Percentiles rank a stretch among this genome's conserved stretches.
Conservation (phyloP, 208 protist species). For the Acanthamoeba culbertsoni region DNA sequence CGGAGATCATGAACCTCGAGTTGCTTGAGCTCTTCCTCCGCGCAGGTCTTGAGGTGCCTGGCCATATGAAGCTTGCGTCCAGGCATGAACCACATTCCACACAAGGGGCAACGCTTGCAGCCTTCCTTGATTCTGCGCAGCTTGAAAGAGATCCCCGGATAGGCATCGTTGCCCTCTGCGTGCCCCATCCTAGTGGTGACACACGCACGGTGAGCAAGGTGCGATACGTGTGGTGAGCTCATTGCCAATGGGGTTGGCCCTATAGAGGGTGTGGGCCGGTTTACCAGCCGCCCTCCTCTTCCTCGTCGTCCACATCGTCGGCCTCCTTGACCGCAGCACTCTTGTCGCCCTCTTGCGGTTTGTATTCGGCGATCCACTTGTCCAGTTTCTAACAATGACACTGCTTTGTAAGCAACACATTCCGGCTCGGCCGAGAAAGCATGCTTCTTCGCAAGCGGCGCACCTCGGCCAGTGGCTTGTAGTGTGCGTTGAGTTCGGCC, state of each 20-base stretch:
- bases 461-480: not conserved
- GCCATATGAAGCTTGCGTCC: not conserved
- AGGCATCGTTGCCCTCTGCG: not conserved
- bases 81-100: constrained; percentile 18
- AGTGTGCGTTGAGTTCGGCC: not conserved
- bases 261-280: not conserved
- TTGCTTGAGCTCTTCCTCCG: not conserved
- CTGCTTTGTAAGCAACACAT: too few species aligned
- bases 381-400: not conserved
- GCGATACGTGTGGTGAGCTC: not conserved
- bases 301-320: not conserved
- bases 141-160: not conserved
- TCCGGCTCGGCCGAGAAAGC: too few species aligned
- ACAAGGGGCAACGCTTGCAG: not conserved
- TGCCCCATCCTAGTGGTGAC: not conserved
- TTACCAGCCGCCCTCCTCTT: not conserved
- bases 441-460: too few species aligned
- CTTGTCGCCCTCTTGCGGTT: not conserved
- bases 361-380: not conserved
- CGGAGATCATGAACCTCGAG: not conserved
- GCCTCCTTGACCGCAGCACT: not conserved
- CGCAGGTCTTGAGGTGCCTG: not conserved
- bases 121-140: not conserved
- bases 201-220: too few species aligned
- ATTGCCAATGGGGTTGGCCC: too few species aligned